phyloP scores from a whole-genome alignment of 2,329 filamentous ascomycete genomes.

The Clarireedia monteithiana region DNA sequence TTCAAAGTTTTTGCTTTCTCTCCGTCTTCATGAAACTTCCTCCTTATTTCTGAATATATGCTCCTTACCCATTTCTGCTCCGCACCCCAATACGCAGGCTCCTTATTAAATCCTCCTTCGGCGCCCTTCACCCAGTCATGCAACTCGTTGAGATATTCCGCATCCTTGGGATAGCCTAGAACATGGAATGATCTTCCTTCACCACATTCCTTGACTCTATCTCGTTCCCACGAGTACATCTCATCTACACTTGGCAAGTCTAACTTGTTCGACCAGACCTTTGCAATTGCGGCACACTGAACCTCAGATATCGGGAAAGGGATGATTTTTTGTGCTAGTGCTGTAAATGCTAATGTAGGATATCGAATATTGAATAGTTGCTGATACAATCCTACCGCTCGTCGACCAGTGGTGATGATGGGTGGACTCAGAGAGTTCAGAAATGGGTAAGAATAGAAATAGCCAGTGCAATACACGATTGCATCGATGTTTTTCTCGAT shows the following conservation, averaged over 20 bases:
- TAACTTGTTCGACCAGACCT: slow-evolving; percentile 68
- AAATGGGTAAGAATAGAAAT: slow-evolving; percentile 80
- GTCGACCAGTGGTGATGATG: slow-evolving; percentile 59
- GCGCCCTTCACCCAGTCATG: slow-evolving; percentile 55
- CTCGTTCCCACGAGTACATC: slow-evolving; percentile 64
- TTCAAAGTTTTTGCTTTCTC: slow-evolving; percentile 55
- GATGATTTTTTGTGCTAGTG: slow-evolving; percentile 74
- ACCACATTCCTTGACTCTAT: slow-evolving; percentile 33
- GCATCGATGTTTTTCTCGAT: slow-evolving; percentile 63
- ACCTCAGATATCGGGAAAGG: slow-evolving; percentile 76
- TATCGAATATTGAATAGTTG: slow-evolving; percentile 71
- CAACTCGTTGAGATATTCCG: slow-evolving; percentile 60
- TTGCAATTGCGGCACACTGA: slow-evolving; percentile 69
- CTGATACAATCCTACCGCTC: slow-evolving; percentile 66
- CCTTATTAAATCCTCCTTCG: slow-evolving; percentile 45
- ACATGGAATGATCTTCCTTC: slow-evolving; percentile 39
- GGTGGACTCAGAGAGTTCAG: slow-evolving; percentile 41
- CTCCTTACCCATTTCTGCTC: slow-evolving; percentile 65
- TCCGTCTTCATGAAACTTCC: slow-evolving; percentile 61
- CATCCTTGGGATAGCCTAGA: slow-evolving; percentile 51
- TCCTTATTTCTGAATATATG: slow-evolving; percentile 61
- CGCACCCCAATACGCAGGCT: slow-evolving; percentile 63
- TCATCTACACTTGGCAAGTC: slow-evolving; percentile 51
- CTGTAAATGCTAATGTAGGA: slow-evolving; percentile 71
- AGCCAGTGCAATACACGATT: slow-evolving; percentile 83